Evolutionary conservation across 176 grass and related monocot genomes (phyloP).

Genomic region (Cymbopogon citratus): DNA sequence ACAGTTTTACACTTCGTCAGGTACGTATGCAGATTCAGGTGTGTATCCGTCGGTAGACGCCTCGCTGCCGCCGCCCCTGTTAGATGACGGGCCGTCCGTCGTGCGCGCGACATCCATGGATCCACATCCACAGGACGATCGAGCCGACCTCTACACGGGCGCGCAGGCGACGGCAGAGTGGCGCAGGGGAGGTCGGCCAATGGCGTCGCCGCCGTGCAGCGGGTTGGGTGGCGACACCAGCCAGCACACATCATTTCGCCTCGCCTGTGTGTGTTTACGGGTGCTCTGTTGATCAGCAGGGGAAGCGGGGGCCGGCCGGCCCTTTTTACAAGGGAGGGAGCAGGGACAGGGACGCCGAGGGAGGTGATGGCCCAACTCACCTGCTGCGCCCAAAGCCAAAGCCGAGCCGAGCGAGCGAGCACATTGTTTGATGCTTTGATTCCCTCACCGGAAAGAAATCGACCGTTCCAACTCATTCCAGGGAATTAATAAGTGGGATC

Average conservation of each 20-base stretch:
- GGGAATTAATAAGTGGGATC: conserved; percentile 36
- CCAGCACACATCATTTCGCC: conserved; percentile 13
- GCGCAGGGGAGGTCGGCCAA: conserved; percentile 18
- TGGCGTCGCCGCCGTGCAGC: conserved; percentile 34
- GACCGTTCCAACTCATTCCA: conserved; percentile 14
- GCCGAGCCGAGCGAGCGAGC: background rate
- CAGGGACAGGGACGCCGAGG: too few relatives aligned
- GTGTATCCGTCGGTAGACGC: background rate
- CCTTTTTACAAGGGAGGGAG: background rate
- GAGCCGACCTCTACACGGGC: conserved; percentile 22
- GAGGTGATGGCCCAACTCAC: conserved; percentile 10
- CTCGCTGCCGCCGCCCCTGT: background rate
- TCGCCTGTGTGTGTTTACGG: background rate
- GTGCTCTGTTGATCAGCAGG: conserved; percentile 16
- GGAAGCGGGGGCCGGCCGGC: background rate
- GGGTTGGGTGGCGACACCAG: conserved; percentile 28
- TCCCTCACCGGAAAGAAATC: background rate
- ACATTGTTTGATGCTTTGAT: conserved; percentile 51
- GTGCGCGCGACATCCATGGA: background rate
- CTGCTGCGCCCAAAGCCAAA: conserved; percentile 6
- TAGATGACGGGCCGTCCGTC: conserved; percentile 29
- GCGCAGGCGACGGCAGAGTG: conserved; percentile 13
- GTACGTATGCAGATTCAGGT: background rate
- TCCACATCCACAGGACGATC: background rate
- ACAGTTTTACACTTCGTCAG: background rate